phyloP scores from a whole-genome alignment of 2,329 filamentous ascomycete genomes.

The Boeremia lycopersici region DNA sequence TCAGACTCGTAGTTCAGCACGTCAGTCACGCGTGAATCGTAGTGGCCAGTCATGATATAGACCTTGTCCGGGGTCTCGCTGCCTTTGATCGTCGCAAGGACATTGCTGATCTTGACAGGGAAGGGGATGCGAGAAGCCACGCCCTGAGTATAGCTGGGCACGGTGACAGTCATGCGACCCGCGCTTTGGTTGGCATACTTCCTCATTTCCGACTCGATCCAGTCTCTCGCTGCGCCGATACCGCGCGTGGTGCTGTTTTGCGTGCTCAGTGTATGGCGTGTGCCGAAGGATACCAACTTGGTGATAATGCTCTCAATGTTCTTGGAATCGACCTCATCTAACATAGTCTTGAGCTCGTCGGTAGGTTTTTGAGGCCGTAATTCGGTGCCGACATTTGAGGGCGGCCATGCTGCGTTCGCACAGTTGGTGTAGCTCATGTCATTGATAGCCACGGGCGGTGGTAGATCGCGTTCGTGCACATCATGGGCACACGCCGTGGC shows the following conservation, averaged over 20 bases:
- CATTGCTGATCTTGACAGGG: slow-evolving; percentile 60
- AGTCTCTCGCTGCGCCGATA: slow-evolving; percentile 63
- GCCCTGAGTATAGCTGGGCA: slow-evolving; percentile 59
- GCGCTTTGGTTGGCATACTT: slow-evolving; percentile 55
- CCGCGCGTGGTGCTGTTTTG: slow-evolving; percentile 59
- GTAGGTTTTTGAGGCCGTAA: slow-evolving; percentile 51
- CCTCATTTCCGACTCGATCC: slow-evolving; percentile 60
- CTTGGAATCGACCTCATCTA: slow-evolving; percentile 48
- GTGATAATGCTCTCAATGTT: slow-evolving; percentile 59
- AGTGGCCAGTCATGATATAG: slow-evolving; percentile 55
- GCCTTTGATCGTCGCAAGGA: slow-evolving; percentile 56
- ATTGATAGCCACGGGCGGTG: slow-evolving; percentile 39
- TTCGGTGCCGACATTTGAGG: slow-evolving; percentile 44
- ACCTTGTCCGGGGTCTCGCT: slow-evolving; percentile 55
- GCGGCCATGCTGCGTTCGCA: slow-evolving; percentile 51
- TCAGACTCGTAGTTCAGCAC: slow-evolving; percentile 58
- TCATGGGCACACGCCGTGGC: slow-evolving; percentile 32
- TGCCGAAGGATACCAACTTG: slow-evolving; percentile 63
- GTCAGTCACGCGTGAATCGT: slow-evolving; percentile 58
- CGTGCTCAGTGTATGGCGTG: slow-evolving; percentile 61
- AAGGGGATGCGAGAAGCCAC: slow-evolving; percentile 56
- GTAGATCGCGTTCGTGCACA: slow-evolving; percentile 34
- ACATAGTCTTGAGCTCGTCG: slow-evolving; percentile 48
- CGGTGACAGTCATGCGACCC: slow-evolving; percentile 58
- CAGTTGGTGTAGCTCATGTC: slow-evolving; percentile 41